Conservation (phyloP, 164 flowering plant species). For the Liriodendron chinense region DNA sequence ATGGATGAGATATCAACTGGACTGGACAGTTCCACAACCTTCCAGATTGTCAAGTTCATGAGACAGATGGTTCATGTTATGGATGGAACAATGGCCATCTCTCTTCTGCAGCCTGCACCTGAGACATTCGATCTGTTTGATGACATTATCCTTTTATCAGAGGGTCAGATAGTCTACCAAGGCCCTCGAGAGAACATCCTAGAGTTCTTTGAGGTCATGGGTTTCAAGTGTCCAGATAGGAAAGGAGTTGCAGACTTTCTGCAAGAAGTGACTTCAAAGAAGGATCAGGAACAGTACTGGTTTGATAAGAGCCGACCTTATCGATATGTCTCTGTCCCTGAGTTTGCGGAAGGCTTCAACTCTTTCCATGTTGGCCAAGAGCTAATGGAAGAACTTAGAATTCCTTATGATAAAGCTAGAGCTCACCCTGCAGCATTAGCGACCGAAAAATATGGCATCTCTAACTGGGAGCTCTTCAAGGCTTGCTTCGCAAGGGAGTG, state of each 20-base stretch:
- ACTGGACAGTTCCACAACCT: slow-evolving; percentile 64
- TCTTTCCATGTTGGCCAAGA: slow-evolving; percentile 41
- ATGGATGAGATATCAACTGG: slow-evolving; percentile 75
- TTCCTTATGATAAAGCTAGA: slow-evolving; percentile 41
- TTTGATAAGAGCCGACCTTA: slow-evolving; percentile 31
- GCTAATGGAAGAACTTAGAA: slow-evolving; percentile 28
- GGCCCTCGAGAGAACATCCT: slow-evolving; percentile 48
- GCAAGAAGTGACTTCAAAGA: slow-evolving; percentile 63
- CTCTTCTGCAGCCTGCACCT: slow-evolving; percentile 66
- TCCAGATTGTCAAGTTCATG: slow-evolving; percentile 52
- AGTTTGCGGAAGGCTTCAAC: slow-evolving; percentile 34
- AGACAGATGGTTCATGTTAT: slow-evolving; percentile 58
- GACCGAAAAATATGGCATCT: slow-evolving; percentile 45
- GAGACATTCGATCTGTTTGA: slow-evolving; percentile 59
- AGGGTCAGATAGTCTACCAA: slow-evolving; percentile 53
- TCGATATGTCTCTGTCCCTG: slow-evolving; percentile 34
- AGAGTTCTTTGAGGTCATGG: slow-evolving; percentile 49
- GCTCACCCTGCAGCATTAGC: slow-evolving; percentile 58
- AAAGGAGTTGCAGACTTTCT: slow-evolving; percentile 61
- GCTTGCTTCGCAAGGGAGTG: slow-evolving; percentile 56
- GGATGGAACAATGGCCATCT: slow-evolving; percentile 57
- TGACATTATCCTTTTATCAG: slow-evolving; percentile 55
- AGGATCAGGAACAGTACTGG: slow-evolving; percentile 69
- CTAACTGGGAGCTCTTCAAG: slow-evolving; percentile 47
- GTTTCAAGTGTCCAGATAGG: slow-evolving; percentile 56